These are phyloP conservation scores for Fusarium ramigenum DNA, from an alignment of 2,329 filamentous ascomycete species.

Conservation along the genomic window DNA sequence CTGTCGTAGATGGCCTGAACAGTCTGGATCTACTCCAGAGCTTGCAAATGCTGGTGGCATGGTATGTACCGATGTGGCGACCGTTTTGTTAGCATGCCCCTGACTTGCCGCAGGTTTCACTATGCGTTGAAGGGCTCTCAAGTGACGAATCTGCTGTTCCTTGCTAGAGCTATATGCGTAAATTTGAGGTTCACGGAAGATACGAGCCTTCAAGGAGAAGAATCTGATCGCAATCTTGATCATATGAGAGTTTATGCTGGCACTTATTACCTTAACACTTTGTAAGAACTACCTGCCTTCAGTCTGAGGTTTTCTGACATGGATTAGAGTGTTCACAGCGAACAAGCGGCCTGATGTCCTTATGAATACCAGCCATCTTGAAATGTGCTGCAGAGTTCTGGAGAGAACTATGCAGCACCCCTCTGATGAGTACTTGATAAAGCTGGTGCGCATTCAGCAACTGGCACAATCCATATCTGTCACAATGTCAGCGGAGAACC, in stretches of 20 bases:
- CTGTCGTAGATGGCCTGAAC: slow-evolving; percentile 53
- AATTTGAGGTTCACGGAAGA: slow-evolving; percentile 50
- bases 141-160: slow-evolving; percentile 59
- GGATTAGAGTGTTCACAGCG: slow-evolving; percentile 52
- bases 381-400: slow-evolving; percentile 55
- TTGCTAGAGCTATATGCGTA: slow-evolving; percentile 57
- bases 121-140: slow-evolving; percentile 60
- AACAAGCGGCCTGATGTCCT: slow-evolving; percentile 60
- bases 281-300: slow-evolving; percentile 47
- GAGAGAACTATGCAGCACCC: slow-evolving; percentile 54
- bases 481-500: slow-evolving; percentile 48
- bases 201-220: slow-evolving; percentile 29
- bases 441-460: slow-evolving; percentile 59
- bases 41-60: slow-evolving; percentile 56
- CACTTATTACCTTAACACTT: slow-evolving; percentile 60
- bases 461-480: slow-evolving; percentile 58
- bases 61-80: slow-evolving; percentile 48
- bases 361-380: slow-evolving; percentile 57
- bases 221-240: slow-evolving; percentile 49
- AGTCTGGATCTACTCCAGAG: slow-evolving; percentile 59
- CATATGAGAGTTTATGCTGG: slow-evolving; percentile 59
- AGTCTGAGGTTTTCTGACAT: neutral
- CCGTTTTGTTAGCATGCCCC: neutral
- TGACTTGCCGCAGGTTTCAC: slow-evolving; percentile 52
- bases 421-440: slow-evolving; percentile 56